Evolutionary conservation across 1,284 basidiomycete species (phyloP).

Genomic region (Ustilago nuda): DNA sequence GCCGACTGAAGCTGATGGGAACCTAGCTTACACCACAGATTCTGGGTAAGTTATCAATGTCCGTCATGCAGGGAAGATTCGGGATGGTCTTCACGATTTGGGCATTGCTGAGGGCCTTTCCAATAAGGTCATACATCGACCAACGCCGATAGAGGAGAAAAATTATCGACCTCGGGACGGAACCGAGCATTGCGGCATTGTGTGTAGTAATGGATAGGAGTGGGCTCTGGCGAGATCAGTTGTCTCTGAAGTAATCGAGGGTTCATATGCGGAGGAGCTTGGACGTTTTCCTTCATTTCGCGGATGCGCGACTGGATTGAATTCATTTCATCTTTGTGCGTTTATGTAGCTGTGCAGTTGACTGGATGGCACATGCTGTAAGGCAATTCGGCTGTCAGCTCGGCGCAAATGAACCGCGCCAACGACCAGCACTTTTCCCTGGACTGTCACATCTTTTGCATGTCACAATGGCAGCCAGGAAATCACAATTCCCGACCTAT

Average conservation of each 20-base stretch:
- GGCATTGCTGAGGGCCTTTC: not conserved
- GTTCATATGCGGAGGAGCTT: not conserved
- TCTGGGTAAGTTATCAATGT: not conserved
- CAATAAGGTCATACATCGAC: not conserved
- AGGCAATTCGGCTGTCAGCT: not conserved
- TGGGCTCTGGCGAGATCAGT: too few species aligned
- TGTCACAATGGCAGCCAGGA: not conserved
- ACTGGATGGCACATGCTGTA: slow-evolving; percentile 19
- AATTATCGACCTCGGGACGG: not conserved
- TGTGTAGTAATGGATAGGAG: not conserved
- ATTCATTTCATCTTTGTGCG: not conserved
- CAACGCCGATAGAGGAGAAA: not conserved
- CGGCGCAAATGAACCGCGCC: not conserved
- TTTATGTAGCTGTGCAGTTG: not conserved
- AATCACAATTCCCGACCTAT: not conserved
- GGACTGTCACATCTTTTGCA: not conserved
- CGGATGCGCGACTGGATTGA: not conserved
- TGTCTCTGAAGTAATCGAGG: not conserved
- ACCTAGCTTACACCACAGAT: not conserved
- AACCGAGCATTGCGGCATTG: not conserved
- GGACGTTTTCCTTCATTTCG: slow-evolving; percentile 4
- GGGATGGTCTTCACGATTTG: not conserved
- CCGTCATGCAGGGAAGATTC: not conserved
- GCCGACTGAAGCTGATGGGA: not conserved
- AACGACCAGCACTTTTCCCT: not conserved